Conservation (phyloP, 306 rosid species). For the Abrus pulchellus region DNA sequence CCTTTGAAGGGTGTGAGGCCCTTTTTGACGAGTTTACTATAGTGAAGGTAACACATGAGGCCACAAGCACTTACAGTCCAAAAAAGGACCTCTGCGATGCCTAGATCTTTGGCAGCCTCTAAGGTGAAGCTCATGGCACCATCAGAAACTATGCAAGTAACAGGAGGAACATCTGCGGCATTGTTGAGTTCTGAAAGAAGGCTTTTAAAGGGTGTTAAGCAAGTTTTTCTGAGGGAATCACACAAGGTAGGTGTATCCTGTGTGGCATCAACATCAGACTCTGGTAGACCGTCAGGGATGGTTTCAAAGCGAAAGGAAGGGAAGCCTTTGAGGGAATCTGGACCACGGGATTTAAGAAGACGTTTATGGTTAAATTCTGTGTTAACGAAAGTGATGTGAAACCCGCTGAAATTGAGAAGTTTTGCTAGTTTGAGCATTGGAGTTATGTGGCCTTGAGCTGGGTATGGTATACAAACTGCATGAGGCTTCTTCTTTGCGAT, state of each 20-base stretch:
- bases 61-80: conserved; percentile 30
- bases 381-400: conserved; percentile 34
- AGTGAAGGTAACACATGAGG: conserved; percentile 31
- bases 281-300: conserved; percentile 33
- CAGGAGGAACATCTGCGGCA: not conserved
- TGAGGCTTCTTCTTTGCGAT: not conserved
- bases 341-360: not conserved
- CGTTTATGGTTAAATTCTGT: conserved; percentile 35
- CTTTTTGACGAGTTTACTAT: not conserved
- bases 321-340: conserved; percentile 1
- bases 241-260: conserved; percentile 28
- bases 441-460: conserved; percentile 38
- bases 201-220: conserved; percentile 9
- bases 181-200: conserved; percentile 19
- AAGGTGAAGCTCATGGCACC: conserved; percentile 31
- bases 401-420: conserved; percentile 28
- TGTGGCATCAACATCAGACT: conserved; percentile 22
- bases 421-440: conserved; percentile 36
- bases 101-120: conserved; percentile 9
- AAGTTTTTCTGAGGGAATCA: conserved; percentile 27
- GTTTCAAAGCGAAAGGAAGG: conserved; percentile 34
- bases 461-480: conserved; percentile 33
- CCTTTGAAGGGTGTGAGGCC: conserved; percentile 12
- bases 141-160: conserved; percentile 18
- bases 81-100: conserved; percentile 2